phyloP scores from a whole-genome alignment of 345 rosid species.

The Rhodamnia rubescens region DNA sequence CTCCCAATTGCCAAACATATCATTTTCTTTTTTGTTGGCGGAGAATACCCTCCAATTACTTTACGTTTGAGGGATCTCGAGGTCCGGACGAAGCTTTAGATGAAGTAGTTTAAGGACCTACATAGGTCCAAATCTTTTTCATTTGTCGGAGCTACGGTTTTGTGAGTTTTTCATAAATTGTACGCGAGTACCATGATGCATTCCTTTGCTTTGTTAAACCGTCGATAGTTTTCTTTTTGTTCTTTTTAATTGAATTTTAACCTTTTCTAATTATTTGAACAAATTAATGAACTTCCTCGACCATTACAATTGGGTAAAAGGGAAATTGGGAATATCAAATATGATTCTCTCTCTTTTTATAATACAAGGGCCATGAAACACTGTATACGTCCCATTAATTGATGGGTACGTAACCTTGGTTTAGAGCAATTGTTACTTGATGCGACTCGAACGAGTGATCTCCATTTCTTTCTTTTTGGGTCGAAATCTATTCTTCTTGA shows the following conservation, averaged over 20 bases:
- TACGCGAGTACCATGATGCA: background rate
- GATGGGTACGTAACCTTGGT: fast-evolving
- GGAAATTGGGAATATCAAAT: background rate
- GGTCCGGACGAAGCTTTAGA: too few relatives aligned
- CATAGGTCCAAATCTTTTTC: too few relatives aligned
- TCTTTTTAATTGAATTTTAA: background rate
- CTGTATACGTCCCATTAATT: background rate
- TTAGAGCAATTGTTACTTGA: background rate
- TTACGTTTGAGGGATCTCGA: too few relatives aligned
- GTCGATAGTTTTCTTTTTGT: background rate
- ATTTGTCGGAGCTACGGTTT: too few relatives aligned
- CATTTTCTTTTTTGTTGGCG: too few relatives aligned
- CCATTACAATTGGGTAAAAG: too few relatives aligned
- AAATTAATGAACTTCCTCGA: background rate
- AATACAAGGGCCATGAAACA: background rate
- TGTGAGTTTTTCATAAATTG: too few relatives aligned
- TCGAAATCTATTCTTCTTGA: background rate
- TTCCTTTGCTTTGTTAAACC: background rate
- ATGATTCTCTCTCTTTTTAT: background rate
- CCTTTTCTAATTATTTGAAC: background rate
- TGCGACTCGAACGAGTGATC: background rate
- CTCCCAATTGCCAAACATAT: too few relatives aligned
- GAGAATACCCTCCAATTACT: too few relatives aligned
- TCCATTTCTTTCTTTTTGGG: too few relatives aligned
- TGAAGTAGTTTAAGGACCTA: too few relatives aligned